phyloP scores from a whole-genome alignment of 768 basidiomycete genomes.

The Hygrocybe coccinea region DNA sequence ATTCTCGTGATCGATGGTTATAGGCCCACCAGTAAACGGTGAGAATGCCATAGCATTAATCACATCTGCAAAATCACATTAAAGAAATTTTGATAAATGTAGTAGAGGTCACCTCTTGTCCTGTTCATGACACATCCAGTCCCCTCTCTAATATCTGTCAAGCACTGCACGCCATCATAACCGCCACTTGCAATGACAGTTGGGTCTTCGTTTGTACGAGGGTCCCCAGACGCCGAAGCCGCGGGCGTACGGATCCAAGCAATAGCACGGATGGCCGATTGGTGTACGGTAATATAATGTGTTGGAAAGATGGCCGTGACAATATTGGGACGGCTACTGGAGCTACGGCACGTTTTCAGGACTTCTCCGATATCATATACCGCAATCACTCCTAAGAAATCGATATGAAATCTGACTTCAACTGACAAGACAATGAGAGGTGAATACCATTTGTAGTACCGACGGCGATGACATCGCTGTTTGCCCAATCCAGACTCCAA shows the following conservation, averaged over 20 bases:
- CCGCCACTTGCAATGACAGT: constrained; percentile 72
- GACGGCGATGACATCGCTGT: constrained; percentile 74
- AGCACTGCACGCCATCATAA: constrained; percentile 71
- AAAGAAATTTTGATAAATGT: background rate
- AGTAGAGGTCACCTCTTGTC: constrained; percentile 54
- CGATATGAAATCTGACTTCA: background rate
- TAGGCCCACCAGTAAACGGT: constrained; percentile 59
- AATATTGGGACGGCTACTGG: background rate
- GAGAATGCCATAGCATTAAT: constrained; percentile 66
- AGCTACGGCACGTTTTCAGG: constrained; percentile 28
- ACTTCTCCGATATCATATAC: constrained; percentile 51
- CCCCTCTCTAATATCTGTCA: constrained; percentile 74
- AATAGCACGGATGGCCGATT: constrained; percentile 72
- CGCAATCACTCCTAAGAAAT: constrained; percentile 45
- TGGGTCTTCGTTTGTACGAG: constrained; percentile 52
- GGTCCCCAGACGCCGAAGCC: constrained; percentile 41
- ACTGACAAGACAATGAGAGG: background rate
- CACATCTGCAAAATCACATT: constrained; percentile 47
- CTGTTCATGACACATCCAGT: constrained; percentile 67
- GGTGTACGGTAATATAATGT: constrained; percentile 69
- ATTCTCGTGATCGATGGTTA: constrained; percentile 82
- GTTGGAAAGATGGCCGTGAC: constrained; percentile 52
- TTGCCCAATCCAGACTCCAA: constrained; percentile 86
- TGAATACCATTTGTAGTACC: constrained; percentile 76
- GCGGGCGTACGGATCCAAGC: constrained; percentile 71